A percentile compares a stretch with the other conserved stretches of the same genome.
Conservation (phyloP, 192 early-diverging fungal genomes). For the Backusella tuberculispora region DNA sequence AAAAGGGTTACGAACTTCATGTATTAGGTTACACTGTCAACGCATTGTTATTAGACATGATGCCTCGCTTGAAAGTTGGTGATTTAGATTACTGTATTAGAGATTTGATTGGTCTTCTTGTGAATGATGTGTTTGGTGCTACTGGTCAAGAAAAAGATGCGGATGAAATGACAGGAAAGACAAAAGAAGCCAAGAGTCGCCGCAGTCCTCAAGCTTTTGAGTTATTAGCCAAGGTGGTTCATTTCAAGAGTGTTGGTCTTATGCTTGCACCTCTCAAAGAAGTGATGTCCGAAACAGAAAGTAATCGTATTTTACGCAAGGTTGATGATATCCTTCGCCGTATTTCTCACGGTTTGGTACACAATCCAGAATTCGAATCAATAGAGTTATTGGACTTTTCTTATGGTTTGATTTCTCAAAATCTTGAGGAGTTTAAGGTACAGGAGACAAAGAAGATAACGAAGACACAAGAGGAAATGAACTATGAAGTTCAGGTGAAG, state of each 20-base stretch:
- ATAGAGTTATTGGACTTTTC: slow-evolving; percentile 80
- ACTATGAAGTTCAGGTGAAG: slow-evolving; percentile 75
- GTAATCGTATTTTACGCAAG: slow-evolving; percentile 70
- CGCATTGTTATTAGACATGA: slow-evolving; percentile 73
- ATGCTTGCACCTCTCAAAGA: slow-evolving; percentile 89
- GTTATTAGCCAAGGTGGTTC: slow-evolving; percentile 71
- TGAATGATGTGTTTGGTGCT: slow-evolving; percentile 94
- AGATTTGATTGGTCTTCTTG: slow-evolving; percentile 70
- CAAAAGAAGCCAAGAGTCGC: slow-evolving; percentile 86
- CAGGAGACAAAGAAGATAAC: slow-evolving; percentile 56
- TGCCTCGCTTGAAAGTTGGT: slow-evolving; percentile 61
- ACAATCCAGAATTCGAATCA: slow-evolving; percentile 70
- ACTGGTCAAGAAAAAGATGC: slow-evolving; percentile 88
- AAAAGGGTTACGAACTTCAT: slow-evolving; percentile 89
- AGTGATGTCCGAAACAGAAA: slow-evolving; percentile 83
- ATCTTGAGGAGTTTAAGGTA: slow-evolving; percentile 71
- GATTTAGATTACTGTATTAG: slow-evolving; percentile 81
- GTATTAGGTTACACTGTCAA: slow-evolving; percentile 95
- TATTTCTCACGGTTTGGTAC: slow-evolving; percentile 78
- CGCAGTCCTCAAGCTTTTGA: slow-evolving; percentile 90
- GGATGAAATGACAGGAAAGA: slow-evolving; percentile 87
- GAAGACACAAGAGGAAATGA: slow-evolving; percentile 62
- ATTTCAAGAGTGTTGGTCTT: slow-evolving; percentile 66
- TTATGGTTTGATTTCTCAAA: slow-evolving; percentile 87
- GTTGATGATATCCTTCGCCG: slow-evolving; percentile 81